Evolutionary conservation across 495 filamentous ascomycete species (phyloP), one percentile per base, ranked within the genome.

Genomic region (Aspergillus asperescens): DNA sequence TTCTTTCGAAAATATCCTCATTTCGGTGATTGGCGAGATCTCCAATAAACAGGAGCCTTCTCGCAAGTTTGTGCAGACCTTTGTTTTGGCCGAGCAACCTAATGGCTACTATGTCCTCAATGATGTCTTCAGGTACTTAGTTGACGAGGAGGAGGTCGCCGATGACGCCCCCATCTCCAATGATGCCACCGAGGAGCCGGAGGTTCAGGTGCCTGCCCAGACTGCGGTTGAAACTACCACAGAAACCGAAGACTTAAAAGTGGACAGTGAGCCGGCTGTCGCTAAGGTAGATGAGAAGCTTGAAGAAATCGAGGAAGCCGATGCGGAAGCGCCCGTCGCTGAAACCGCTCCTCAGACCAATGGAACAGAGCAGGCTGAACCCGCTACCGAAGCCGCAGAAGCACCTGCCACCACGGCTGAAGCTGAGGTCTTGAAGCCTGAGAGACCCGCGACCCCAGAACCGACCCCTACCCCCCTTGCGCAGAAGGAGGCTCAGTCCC

Each of bases 31-130:
- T 62, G 93, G 93, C 56, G 91, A 97, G 71, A 95, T 94, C 64
- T 95, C 90, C 57, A 96, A 93, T 77, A 94, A 93, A 68, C 82
- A 81, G 16, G 82, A 83, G 52, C 88, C 90, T 18, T 88, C 90
- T 54, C 90, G 87, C 76, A 96, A 96, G 68, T 98, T 97, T 60
- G 83, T 88, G 10, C 93, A 98, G 77, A 96, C 93, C n/a, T 98
- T 98, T 59, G 90, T 98, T 44, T 84, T 98, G 48, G 94, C 93
- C 8, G 83, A 92, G 67, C 93, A 98, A 73, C 89, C 89, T 23
- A 96, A 92, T 38, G 93, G 93, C 44, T 98, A 97, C 74, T 98
- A 95, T 59, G 93, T 98, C 3, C 81, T 97, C 53, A 98, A 98
- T 65, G 93, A 98, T 55, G 96, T 98, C 66, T 90, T 98, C 73